Conservation (phyloP, 2,329 filamentous ascomycete species). For the Xylaria sp. region DNA sequence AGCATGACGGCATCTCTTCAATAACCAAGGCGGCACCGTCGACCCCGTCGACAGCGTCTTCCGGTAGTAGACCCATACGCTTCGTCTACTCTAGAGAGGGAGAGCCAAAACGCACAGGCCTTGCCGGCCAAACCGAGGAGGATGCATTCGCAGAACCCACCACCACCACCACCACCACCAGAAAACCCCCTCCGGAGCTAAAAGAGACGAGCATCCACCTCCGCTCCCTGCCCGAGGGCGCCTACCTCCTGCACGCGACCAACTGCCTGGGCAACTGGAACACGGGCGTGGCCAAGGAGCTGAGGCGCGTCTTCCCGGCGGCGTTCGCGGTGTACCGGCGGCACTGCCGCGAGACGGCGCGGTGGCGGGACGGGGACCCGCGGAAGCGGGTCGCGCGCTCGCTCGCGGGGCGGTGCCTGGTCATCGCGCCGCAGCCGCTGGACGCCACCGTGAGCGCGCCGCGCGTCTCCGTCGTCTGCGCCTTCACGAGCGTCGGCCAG, state of each 20-base stretch:
- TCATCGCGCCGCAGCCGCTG: conserved; percentile 33
- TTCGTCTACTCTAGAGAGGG: no score
- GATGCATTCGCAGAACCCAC: no score
- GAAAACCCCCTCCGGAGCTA: no score
- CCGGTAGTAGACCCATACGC: no score
- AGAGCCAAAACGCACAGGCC: no score
- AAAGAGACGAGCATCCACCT: no score
- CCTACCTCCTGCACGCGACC: conserved; percentile 37
- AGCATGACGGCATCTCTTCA: no score
- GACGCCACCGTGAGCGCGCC: conserved; percentile 29
- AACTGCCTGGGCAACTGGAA: conserved; percentile 39
- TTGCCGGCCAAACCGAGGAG: no score
- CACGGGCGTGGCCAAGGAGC: conserved; percentile 34
- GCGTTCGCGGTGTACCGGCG: conserved; percentile 29
- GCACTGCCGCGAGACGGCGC: conserved; percentile 32
- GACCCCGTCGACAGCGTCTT: no score
- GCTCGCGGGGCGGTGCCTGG: conserved; percentile 33
- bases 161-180: no score
- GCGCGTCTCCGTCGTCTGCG: conserved; percentile 24
- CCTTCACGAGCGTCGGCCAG: conserved; percentile 30
- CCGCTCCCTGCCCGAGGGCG: conserved; percentile 5
- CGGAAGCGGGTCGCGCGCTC: conserved; percentile 10
- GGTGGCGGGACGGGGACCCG: no score
- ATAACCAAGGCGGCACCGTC: no score
- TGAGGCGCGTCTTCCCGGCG: conserved; percentile 31